Evolutionary conservation across 1,139 yeast genomes (phyloP), one percentile per base, ranked within the genome.

Genomic region (Suhomyces choctaworum): DNA sequence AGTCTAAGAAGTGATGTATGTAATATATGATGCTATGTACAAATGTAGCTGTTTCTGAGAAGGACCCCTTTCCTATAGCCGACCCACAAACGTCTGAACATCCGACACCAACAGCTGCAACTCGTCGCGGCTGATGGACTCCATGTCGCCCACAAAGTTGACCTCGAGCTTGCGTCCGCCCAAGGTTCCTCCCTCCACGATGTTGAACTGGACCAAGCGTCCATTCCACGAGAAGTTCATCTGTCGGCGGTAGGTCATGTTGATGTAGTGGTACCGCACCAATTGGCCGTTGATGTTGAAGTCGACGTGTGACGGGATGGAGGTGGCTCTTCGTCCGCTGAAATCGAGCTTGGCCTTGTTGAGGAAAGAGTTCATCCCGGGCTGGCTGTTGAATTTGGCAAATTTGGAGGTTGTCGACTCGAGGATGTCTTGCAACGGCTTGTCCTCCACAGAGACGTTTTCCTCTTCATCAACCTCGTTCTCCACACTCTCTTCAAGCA

Each of bases 101-200:
- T 64, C 67, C 21, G 51, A 49, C 16, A 70, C 30, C 39, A 71
- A 52, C 16, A 39, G 37, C 19, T 51, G 48, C 36, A 71, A 60
- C 37, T 49, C 50, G 1, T 44, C 53, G 24, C 50, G 50, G 22
- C 42, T 46, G 24, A 56, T 37, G 16, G 55, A 58, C 8, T 50
- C 34, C 20, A 52, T 29, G 25, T 66, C 70, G 5, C 76, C 72
- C 12, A 73, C 66, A 27, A 77, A 50, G 40, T 63, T 64, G 8
- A 76, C 66, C 45, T 78, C 84, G 14, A 64, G 43, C 32, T 64
- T 57, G 25, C 77, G 57, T 0, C 83, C 84, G 3, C 82, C 82
- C 27, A 74, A 56, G 10, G 64, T 54, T 1, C 83, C 84, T 2
- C 82, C 81, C 44, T 79, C 82, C 12, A 73, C 62, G n/a, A 67